Evolutionary conservation across 2,329 filamentous ascomycete species (phyloP), one percentile per base, ranked within the genome.

Genomic region (Aureobasidium sp.): DNA sequence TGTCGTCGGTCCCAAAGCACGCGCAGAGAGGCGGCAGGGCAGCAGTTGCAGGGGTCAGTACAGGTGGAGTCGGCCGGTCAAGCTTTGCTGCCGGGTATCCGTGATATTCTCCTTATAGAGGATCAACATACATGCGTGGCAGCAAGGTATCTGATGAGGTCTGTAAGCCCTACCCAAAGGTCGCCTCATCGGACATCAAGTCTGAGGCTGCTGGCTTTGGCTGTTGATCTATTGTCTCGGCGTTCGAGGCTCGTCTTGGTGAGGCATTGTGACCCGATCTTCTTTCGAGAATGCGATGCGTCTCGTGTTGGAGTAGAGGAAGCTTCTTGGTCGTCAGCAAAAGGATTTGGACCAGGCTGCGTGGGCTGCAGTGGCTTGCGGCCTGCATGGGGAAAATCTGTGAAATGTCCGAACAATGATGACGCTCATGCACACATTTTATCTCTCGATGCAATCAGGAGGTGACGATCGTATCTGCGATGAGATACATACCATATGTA

Each of bases 391-490:
- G 53, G 53, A 35, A 42, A 45, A 40, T 57, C 49, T 45, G 2
- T 17, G 15, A 46, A 57, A 35, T 57, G 53, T 57, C 53, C 53
- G 53, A 57, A 57, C 11, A n/a, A 25, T 46, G 40, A 57, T 57
- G 53, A 57, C 53, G 53, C 53, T 37, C 53, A 57, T 27, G 53
- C 53, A 57, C 15, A n/a, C 13, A 25, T 11, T 37, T 51, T 4
- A 23, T 19, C 8, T 23, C 6, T 25, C 38, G 43, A 38, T 31
- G 27, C 31, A n/a, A 47, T 17, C 10, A 49, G n/a, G 2, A n/a
- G 8, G 17, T 11, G 17, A 25, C 45, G 29, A 59, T 59, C 45
- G 33, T 13, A 11, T 49, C 33, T 59, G 17, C 15, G 37, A 33
- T 33, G 25, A 25, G 37, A 31, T 43, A 31, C 37, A 31, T 21